These are phyloP conservation scores for Eremothecium cymbalariae DNA, from an alignment of 1,139 yeast genomes.

Conservation along the genomic window DNA sequence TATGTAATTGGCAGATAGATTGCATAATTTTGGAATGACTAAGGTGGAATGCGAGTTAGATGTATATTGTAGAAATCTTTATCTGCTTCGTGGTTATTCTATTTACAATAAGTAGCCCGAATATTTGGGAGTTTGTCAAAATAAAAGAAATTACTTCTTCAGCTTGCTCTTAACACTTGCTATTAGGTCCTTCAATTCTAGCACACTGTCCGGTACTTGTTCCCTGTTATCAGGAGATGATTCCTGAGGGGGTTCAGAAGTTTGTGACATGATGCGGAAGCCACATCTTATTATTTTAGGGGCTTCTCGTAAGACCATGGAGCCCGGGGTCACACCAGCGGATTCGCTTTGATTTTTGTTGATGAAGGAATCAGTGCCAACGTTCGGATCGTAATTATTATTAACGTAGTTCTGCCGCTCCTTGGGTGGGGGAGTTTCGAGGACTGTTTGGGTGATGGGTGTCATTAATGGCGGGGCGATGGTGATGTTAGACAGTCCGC, in stretches of 20 bases:
- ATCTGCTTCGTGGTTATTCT: no score
- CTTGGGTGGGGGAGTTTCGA: constrained; percentile 2
- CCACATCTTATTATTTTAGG: background rate
- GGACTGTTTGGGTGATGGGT: constrained; percentile 4
- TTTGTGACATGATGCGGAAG: background rate
- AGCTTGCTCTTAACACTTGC: constrained; percentile 27
- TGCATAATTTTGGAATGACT: no score
- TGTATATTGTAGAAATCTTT: no score
- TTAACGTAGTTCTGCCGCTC: background rate
- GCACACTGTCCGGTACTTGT: constrained; percentile 10
- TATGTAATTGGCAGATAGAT: no score
- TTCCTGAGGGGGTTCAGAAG: background rate
- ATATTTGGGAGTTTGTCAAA: no score
- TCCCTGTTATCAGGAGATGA: background rate
- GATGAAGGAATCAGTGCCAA: background rate
- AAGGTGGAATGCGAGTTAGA: no score
- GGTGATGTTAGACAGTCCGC: constrained; percentile 11
- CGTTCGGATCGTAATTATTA: background rate
- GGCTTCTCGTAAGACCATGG: background rate
- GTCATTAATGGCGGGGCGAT: constrained; percentile 10
- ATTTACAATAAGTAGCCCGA: no score
- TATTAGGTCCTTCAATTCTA: constrained; percentile 24
- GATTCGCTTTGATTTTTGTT: no score
- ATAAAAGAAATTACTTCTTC: background rate
- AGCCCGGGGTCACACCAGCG: background rate